phyloP scores from a whole-genome alignment of 495 filamentous ascomycete genomes.

The Hypoxylon fragiforme region DNA sequence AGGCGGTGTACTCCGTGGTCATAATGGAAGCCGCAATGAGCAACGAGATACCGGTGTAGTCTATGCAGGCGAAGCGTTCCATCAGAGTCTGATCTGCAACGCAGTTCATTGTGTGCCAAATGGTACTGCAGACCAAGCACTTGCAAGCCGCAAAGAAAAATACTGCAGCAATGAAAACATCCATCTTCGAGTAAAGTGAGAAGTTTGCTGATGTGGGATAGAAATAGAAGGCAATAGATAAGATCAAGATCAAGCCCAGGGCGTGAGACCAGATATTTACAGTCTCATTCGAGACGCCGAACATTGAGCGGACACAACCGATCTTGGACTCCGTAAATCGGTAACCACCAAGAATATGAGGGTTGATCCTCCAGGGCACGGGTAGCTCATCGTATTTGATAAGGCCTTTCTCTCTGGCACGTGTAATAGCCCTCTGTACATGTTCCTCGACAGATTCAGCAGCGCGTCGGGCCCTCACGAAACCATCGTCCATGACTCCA shows the following conservation, averaged over 20 bases:
- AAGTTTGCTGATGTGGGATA: slow-evolving; percentile 89
- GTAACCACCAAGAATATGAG: slow-evolving; percentile 87
- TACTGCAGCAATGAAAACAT: slow-evolving; percentile 84
- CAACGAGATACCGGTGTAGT: slow-evolving; percentile 97
- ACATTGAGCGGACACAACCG: slow-evolving; percentile 81
- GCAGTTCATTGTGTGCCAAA: slow-evolving; percentile 98
- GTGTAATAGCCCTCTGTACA: slow-evolving; percentile 75
- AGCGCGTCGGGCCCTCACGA: slow-evolving; percentile 76
- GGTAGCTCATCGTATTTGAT: slow-evolving; percentile 90
- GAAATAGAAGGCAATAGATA: slow-evolving; percentile 93
- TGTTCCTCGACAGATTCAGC: slow-evolving; percentile 76
- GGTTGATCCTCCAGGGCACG: slow-evolving; percentile 91
- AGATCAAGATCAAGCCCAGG: slow-evolving; percentile 81
- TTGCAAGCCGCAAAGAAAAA: slow-evolving; percentile 98
- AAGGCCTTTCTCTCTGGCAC: slow-evolving; percentile 78
- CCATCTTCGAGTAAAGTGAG: slow-evolving; percentile 78
- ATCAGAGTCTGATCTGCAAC: slow-evolving; percentile 87
- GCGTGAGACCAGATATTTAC: slow-evolving; percentile 98
- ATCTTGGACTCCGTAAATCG: slow-evolving; percentile 88
- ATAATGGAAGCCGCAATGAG: slow-evolving; percentile 96
- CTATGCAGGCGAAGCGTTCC: slow-evolving; percentile 96
- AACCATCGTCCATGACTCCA: slow-evolving; percentile 82
- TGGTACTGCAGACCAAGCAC: slow-evolving; percentile 89
- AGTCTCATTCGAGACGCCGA: slow-evolving; percentile 84
- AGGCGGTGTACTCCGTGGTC: slow-evolving; percentile 97